Evolutionary conservation across 1,284 basidiomycete genomes (phyloP).

Genomic region (Ganoderma resinaceum): DNA sequence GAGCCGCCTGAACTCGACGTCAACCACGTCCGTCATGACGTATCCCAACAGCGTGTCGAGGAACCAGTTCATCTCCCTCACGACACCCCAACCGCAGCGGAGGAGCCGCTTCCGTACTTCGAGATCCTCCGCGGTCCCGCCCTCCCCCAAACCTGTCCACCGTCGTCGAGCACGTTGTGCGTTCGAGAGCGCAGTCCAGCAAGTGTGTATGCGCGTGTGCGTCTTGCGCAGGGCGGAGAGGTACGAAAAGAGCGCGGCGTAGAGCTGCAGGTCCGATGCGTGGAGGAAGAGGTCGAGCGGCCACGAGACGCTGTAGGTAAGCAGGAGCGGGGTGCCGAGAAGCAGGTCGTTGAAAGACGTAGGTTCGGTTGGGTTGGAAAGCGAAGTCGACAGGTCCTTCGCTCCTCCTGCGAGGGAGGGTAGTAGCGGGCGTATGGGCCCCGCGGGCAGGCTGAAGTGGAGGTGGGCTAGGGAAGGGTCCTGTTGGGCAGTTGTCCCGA

Average conservation of each 20-base stretch:
- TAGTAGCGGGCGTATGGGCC: constrained; percentile 79
- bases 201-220: constrained; percentile 78
- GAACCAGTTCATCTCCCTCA: constrained; percentile 91
- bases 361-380: constrained; percentile 44
- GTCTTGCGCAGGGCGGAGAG: constrained; percentile 85
- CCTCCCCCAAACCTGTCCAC: constrained; percentile 89
- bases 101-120: constrained; percentile 68
- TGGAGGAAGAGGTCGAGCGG: constrained; percentile 91
- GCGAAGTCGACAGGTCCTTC: constrained; percentile 44
- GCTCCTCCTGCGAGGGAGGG: constrained; percentile 61
- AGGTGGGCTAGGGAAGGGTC: constrained; percentile 76
- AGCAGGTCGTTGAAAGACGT: constrained; percentile 76
- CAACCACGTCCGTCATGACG: constrained; percentile 90
- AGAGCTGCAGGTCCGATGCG: constrained; percentile 74
- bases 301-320: constrained; percentile 80
- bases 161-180: constrained; percentile 80
- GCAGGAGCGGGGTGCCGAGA: constrained; percentile 77
- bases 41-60: constrained; percentile 84
- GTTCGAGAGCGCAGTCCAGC: constrained; percentile 86
- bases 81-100: constrained; percentile 84
- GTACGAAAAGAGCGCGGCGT: constrained; percentile 83
- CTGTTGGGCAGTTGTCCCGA: constrained; percentile 86
- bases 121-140: constrained; percentile 77
- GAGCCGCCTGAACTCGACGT: constrained; percentile 79
- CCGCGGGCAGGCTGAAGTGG: constrained; percentile 77